These are phyloP conservation scores for Microsporum canis DNA, from an alignment of 2,329 filamentous ascomycete species.

Conservation along the genomic window DNA sequence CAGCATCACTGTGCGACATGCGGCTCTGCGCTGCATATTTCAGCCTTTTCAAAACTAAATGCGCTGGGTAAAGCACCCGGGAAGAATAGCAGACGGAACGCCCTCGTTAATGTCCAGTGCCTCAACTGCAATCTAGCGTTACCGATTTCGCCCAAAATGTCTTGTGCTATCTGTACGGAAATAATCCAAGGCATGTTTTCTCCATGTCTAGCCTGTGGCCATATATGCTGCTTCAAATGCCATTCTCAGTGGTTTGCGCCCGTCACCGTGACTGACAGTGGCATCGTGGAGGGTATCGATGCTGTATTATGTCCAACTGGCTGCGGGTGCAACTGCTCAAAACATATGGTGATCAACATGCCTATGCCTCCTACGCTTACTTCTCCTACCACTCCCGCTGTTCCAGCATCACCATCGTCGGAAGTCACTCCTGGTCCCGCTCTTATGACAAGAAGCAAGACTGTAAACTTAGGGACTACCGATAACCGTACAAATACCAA, in stretches of 20 bases:
- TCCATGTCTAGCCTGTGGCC: slow-evolving; percentile 39
- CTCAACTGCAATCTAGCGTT: slow-evolving; percentile 27
- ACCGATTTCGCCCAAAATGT: slow-evolving; percentile 25
- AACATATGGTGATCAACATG: slow-evolving; percentile 26
- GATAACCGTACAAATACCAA: neutral
- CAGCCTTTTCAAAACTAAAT: slow-evolving; percentile 25
- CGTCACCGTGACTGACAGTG: slow-evolving; percentile 11
- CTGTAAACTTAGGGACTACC: neutral
- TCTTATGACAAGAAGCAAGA: neutral
- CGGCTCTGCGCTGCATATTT: slow-evolving; percentile 27
- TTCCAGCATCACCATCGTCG: neutral
- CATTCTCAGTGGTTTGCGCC: slow-evolving; percentile 32
- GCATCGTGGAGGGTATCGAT: slow-evolving; percentile 4
- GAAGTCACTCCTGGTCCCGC: neutral
- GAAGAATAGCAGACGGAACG: slow-evolving; percentile 17
- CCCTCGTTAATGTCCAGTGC: slow-evolving; percentile 21
- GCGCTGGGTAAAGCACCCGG: slow-evolving; percentile 12
- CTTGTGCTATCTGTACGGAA: slow-evolving; percentile 36
- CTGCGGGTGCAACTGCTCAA: slow-evolving; percentile 38
- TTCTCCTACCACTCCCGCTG: slow-evolving; percentile 12
- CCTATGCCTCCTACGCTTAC: slow-evolving; percentile 18
- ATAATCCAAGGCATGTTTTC: slow-evolving; percentile 35
- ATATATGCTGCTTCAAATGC: slow-evolving; percentile 37
- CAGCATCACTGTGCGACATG: slow-evolving; percentile 34
- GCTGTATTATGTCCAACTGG: slow-evolving; percentile 33